Evolutionary conservation across 805 yeast genomes (phyloP).

Genomic region (Pichia exigua): DNA sequence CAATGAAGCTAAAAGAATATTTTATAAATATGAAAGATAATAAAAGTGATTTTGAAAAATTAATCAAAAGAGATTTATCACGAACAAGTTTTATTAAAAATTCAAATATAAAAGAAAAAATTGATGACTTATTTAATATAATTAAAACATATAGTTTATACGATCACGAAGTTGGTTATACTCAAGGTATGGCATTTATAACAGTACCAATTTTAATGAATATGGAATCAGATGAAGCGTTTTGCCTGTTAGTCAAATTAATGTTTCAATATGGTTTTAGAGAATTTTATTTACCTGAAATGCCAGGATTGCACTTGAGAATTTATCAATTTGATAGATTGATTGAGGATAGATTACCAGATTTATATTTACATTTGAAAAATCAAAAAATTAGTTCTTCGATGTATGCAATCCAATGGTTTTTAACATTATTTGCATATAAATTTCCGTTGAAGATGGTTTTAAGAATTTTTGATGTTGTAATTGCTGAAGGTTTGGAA

Average conservation of each 20-base stretch:
- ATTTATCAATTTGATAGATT: conserved; percentile 88
- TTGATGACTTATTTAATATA: conserved; percentile 60
- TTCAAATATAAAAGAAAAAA: conserved; percentile 45
- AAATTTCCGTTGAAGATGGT: conserved; percentile 89
- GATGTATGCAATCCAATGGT: conserved; percentile 98
- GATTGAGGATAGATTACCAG: conserved; percentile 69
- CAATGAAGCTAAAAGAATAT: conserved; percentile 51
- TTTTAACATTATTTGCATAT: conserved; percentile 88
- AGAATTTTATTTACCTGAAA: conserved; percentile 71
- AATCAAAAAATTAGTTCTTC: conserved; percentile 86
- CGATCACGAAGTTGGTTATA: conserved; percentile 93
- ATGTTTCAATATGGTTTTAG: conserved; percentile 84
- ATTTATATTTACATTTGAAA: conserved; percentile 62
- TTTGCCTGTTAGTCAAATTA: conserved; percentile 67
- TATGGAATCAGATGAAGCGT: conserved; percentile 77
- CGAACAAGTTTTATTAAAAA: conserved; percentile 76
- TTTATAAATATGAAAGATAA: conserved; percentile 41
- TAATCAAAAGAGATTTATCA: conserved; percentile 72
- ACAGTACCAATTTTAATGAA: conserved; percentile 78
- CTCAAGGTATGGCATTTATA: conserved; percentile 96
- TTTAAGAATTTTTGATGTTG: conserved; percentile 75
- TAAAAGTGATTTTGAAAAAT: conserved; percentile 58
- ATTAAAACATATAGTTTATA: conserved; percentile 77
- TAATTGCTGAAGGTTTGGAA: conserved; percentile 88
- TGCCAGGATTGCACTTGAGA: conserved; percentile 85